phyloP scores from a whole-genome alignment of 2,329 filamentous ascomycete genomes.

The Colletotrichum caudatum region DNA sequence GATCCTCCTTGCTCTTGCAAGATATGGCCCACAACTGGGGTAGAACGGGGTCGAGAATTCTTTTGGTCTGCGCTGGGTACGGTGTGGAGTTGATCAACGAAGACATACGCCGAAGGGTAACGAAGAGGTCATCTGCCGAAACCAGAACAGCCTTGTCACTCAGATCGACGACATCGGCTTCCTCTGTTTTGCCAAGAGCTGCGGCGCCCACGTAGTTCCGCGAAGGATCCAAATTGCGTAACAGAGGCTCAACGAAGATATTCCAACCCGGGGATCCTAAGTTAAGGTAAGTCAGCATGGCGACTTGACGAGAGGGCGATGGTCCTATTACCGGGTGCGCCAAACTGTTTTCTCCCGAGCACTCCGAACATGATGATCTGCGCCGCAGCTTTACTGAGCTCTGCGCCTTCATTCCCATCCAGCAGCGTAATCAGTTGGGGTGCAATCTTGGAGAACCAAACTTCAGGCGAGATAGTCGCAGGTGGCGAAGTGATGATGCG shows the following conservation, averaged over 20 bases:
- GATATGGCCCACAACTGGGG: slow-evolving; percentile 73
- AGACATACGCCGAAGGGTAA: slow-evolving; percentile 66
- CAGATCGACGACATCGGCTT: slow-evolving; percentile 59
- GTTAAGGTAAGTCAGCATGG: slow-evolving; percentile 40
- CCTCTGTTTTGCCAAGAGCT: background rate
- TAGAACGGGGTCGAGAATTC: slow-evolving; percentile 69
- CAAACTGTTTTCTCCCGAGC: slow-evolving; percentile 71
- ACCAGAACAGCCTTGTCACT: slow-evolving; percentile 60
- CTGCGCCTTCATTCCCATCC: slow-evolving; percentile 69
- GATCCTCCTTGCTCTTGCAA: slow-evolving; percentile 59
- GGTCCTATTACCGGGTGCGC: slow-evolving; percentile 67
- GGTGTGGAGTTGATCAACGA: slow-evolving; percentile 72
- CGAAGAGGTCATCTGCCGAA: slow-evolving; percentile 58
- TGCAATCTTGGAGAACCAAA: slow-evolving; percentile 71
- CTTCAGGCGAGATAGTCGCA: slow-evolving; percentile 61
- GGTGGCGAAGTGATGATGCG: slow-evolving; percentile 72
- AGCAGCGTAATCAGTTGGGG: slow-evolving; percentile 72
- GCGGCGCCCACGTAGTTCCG: slow-evolving; percentile 45
- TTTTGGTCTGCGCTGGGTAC: slow-evolving; percentile 72
- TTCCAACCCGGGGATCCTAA: slow-evolving; percentile 71
- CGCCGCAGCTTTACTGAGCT: slow-evolving; percentile 69
- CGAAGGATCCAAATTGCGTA: slow-evolving; percentile 63
- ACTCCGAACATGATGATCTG: slow-evolving; percentile 76
- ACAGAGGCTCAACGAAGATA: slow-evolving; percentile 69
- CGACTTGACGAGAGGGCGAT: slow-evolving; percentile 8